Conservation (phyloP, 2,329 filamentous ascomycete species). For the Trichophyton rubrum region DNA sequence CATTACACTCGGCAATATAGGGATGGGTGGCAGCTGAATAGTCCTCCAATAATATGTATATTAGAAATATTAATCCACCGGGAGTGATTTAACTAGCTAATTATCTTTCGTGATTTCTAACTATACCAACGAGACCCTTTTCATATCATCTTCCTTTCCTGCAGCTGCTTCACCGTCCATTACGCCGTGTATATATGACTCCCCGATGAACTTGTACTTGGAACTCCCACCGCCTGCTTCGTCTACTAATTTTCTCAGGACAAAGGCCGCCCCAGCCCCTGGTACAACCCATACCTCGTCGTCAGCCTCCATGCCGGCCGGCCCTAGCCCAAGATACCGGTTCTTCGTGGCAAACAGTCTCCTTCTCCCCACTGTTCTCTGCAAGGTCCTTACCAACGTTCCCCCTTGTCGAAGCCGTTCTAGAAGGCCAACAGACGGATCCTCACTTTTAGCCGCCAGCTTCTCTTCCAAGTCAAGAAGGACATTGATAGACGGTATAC, state of each 20-base stretch:
- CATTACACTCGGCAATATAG: too few relatives aligned
- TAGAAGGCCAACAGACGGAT: neutral
- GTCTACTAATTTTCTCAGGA: constrained; percentile 4
- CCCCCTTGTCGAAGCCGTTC: neutral
- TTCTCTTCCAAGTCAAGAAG: neutral
- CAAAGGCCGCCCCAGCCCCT: constrained; percentile 10
- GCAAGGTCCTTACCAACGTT: constrained; percentile 5
- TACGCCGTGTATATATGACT: constrained; percentile 13
- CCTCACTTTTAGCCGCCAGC: neutral
- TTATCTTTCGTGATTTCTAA: neutral
- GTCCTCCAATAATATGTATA: too few relatives aligned
- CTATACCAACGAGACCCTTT: constrained; percentile 1
- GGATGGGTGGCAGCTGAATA: too few relatives aligned
- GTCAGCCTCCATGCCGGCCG: constrained; percentile 3
- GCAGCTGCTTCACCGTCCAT: constrained; percentile 11
- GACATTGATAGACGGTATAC: neutral
- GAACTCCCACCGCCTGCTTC: neutral
- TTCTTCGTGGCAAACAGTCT: constrained; percentile 10
- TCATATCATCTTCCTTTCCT: neutral
- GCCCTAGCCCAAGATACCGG: constrained; percentile 11
- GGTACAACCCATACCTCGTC: constrained; percentile 13
- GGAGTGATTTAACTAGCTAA: too few relatives aligned
- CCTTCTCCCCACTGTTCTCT: constrained; percentile 6
- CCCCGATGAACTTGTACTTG: constrained; percentile 10
- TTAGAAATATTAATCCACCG: too few relatives aligned